Conservation (phyloP, 176 grass and related monocot species). For the Typha latifolia region DNA sequence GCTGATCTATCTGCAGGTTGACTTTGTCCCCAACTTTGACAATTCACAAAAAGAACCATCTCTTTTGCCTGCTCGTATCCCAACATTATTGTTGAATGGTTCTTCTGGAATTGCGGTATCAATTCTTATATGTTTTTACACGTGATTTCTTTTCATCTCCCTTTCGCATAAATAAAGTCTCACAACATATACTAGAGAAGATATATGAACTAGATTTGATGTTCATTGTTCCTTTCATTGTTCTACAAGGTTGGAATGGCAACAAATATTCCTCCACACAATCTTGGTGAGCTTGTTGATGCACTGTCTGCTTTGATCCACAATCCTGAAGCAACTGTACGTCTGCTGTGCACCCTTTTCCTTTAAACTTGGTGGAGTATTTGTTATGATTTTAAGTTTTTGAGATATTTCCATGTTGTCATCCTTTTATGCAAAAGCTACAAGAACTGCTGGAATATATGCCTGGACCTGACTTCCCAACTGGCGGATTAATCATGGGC, state of each 20-base stretch:
- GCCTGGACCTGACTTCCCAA: slow-evolving; percentile 97
- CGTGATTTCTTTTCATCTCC: background rate
- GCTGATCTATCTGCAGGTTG: slow-evolving; percentile 40
- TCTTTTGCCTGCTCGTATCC: slow-evolving; percentile 80
- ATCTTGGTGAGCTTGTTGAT: slow-evolving; percentile 90
- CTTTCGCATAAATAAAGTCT: background rate
- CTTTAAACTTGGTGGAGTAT: background rate
- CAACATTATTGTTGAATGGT: slow-evolving; percentile 82
- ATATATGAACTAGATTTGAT: background rate
- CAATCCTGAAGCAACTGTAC: slow-evolving; percentile 90
- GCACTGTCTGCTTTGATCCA: slow-evolving; percentile 73
- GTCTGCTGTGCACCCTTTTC: slow-evolving; percentile 6
- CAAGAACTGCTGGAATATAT: slow-evolving; percentile 95
- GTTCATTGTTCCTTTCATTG: background rate
- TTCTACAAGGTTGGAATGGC: slow-evolving; percentile 90
- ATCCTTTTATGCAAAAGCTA: slow-evolving; percentile 29
- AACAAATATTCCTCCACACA: slow-evolving; percentile 99
- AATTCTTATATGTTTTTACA: slow-evolving; percentile 17
- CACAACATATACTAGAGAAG: background rate
- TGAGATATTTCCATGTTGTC: background rate
- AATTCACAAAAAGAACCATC: slow-evolving; percentile 95
- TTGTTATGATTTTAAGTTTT: background rate
- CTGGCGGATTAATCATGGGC: slow-evolving; percentile 82
- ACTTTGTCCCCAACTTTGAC: slow-evolving; percentile 84
- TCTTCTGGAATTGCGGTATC: slow-evolving; percentile 91